Percentiles rank a stretch among this genome's conserved stretches.
Conservation (phyloP, 768 basidiomycete species). For the Peribolospora baueri region DNA sequence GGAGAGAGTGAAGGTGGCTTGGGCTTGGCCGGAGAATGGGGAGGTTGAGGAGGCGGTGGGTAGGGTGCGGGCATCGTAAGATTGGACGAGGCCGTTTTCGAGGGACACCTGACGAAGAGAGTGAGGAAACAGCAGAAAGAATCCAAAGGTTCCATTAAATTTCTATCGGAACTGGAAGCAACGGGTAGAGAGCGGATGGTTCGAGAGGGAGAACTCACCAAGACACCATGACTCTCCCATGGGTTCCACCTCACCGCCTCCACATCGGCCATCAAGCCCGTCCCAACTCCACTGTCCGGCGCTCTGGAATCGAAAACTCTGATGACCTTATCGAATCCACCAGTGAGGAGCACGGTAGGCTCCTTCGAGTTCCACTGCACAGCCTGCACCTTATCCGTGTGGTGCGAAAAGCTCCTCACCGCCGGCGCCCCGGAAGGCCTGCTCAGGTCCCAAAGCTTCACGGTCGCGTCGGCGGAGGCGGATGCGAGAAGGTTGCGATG, state of each 20-base stretch:
- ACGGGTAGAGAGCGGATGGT: background rate
- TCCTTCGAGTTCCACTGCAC: slow-evolving; percentile 85
- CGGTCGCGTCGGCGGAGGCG: slow-evolving; percentile 77
- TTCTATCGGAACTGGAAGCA: background rate
- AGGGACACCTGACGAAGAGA: slow-evolving; percentile 43
- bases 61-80: slow-evolving; percentile 69
- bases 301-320: slow-evolving; percentile 76
- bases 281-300: slow-evolving; percentile 52
- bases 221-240: slow-evolving; percentile 68
- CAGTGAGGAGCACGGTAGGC: slow-evolving; percentile 71
- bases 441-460: slow-evolving; percentile 90
- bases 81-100: slow-evolving; percentile 79
- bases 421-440: slow-evolving; percentile 37
- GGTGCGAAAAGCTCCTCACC: slow-evolving; percentile 52
- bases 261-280: slow-evolving; percentile 67
- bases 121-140: too few relatives aligned
- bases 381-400: slow-evolving; percentile 84
- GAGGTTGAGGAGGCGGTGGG: slow-evolving; percentile 19
- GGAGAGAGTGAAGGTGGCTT: slow-evolving; percentile 57
- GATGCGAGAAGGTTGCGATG: slow-evolving; percentile 80
- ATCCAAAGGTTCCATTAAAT: too few relatives aligned
- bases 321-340: slow-evolving; percentile 87
- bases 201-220: slow-evolving; percentile 29
- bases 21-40: slow-evolving; percentile 10
- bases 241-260: slow-evolving; percentile 91